These are phyloP conservation scores for Trichothecium roseum DNA, from an alignment of 2,329 filamentous ascomycete species.

Conservation along the genomic window DNA sequence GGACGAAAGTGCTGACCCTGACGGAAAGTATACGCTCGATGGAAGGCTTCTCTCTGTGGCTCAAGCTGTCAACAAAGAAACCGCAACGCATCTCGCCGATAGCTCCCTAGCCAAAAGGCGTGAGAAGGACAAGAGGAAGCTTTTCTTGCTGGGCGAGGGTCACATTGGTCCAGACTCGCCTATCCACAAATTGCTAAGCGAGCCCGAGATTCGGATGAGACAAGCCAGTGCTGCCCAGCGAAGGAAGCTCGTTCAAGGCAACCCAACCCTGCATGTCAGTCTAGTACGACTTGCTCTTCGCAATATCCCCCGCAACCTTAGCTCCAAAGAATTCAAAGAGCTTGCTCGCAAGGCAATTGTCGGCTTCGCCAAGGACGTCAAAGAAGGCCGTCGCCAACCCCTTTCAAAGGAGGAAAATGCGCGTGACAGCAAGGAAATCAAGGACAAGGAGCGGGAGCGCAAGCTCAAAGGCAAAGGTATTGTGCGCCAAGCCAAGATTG, in stretches of 20 bases:
- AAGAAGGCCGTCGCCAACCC: conserved; percentile 60
- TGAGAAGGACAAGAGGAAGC: conserved; percentile 79
- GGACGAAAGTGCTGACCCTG: conserved; percentile 70
- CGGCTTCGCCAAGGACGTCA: conserved; percentile 85
- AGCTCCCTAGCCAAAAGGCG: conserved; percentile 50
- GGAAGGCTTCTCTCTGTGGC: conserved; percentile 78
- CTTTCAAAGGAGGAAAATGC: conserved; percentile 83
- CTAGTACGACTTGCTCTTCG: conserved; percentile 84
- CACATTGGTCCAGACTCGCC: conserved; percentile 68
- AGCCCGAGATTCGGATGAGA: conserved; percentile 75
- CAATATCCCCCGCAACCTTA: conserved; percentile 77
- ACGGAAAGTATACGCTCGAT: conserved; percentile 81
- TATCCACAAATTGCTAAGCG: conserved; percentile 65
- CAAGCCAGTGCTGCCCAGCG: conserved; percentile 81
- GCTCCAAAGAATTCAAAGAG: conserved; percentile 80
- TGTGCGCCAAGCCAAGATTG: conserved; percentile 86
- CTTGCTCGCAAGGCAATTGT: conserved; percentile 88
- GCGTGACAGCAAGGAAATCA: conserved; percentile 71
- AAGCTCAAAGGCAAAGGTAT: conserved; percentile 77
- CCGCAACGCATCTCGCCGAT: conserved; percentile 67
- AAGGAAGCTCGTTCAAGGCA: conserved; percentile 81
- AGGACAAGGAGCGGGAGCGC: conserved; percentile 67
- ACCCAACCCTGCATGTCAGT: conserved; percentile 80
- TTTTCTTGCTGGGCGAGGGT: conserved; percentile 84
- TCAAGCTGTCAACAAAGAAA: conserved; percentile 72